Conservation (phyloP, 345 rosid genomes). For the Citrus sinensis region DNA sequence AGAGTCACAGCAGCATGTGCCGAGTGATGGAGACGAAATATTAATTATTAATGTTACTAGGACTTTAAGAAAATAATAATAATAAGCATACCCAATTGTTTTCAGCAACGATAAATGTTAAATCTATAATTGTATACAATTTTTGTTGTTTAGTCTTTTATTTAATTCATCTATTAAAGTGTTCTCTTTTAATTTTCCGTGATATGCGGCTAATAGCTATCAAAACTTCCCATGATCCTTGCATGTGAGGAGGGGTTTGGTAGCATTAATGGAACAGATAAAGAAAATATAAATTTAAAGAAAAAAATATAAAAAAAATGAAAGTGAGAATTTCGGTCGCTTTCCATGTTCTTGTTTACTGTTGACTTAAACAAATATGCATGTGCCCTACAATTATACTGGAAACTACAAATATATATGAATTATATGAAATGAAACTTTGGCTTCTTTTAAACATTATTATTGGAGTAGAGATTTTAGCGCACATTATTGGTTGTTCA, state of each 20-base stretch:
- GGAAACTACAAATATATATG: background rate
- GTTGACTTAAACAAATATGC: conserved; percentile 1
- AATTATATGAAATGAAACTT: background rate
- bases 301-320: background rate
- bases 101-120: background rate
- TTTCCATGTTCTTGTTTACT: conserved; percentile 25
- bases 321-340: conserved; percentile 38
- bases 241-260: conserved; percentile 49
- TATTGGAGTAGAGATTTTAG: background rate
- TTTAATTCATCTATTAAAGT: background rate
- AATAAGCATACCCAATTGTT: background rate
- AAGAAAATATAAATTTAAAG: background rate
- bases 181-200: conserved; percentile 23
- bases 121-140: background rate
- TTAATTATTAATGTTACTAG: background rate
- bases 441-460: background rate
- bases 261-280: background rate
- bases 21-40: conserved; percentile 2
- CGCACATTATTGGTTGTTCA: background rate
- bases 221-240: conserved; percentile 64
- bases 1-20: conserved; percentile 20
- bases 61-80: background rate
- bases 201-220: conserved; percentile 53
- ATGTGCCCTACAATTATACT: conserved; percentile 22
- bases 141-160: background rate